These are phyloP conservation scores for Lodderomyces orthopsilosis DNA, from an alignment of 1,139 yeast genomes.

Conservation along the genomic window DNA sequence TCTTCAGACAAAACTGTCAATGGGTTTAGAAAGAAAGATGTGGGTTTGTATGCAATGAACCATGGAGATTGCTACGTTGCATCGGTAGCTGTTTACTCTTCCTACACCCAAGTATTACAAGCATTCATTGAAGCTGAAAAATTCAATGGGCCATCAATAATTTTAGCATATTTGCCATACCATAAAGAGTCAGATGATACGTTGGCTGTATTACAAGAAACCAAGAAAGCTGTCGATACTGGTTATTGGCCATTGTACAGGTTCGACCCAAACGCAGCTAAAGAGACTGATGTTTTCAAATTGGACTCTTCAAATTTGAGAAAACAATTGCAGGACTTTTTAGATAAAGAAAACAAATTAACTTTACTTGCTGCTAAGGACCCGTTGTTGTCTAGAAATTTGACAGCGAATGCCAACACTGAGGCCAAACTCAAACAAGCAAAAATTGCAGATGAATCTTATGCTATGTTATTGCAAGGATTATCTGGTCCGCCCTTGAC, in stretches of 20 bases:
- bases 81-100: conserved; percentile 88
- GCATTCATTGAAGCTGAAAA: conserved; percentile 86
- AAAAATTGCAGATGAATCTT: conserved; percentile 74
- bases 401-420: conserved; percentile 59
- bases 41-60: conserved; percentile 94
- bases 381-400: conserved; percentile 76
- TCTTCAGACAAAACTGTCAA: conserved; percentile 20
- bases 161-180: conserved; percentile 87
- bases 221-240: conserved; percentile 85
- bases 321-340: conserved; percentile 71
- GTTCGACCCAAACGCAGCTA: conserved; percentile 61
- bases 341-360: conserved; percentile 86
- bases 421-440: conserved; percentile 61
- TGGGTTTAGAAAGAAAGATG: conserved; percentile 76
- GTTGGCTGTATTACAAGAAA: conserved; percentile 74
- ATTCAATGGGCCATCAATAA: conserved; percentile 86
- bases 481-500: conserved; percentile 92
- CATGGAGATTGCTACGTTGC: conserved; percentile 90
- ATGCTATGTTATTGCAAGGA: conserved; percentile 73
- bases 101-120: conserved; percentile 88
- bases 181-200: conserved; percentile 65
- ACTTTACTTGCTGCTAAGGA: conserved; percentile 67
- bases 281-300: conserved; percentile 57
- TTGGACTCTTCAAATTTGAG: conserved; percentile 83
- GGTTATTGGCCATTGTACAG: conserved; percentile 97